A percentile compares a stretch with the other conserved stretches of the same genome.
Evolutionary conservation across 129 eudicot genomes (phyloP).

Genomic region (sunflower (Helianthus annuus)): DNA sequence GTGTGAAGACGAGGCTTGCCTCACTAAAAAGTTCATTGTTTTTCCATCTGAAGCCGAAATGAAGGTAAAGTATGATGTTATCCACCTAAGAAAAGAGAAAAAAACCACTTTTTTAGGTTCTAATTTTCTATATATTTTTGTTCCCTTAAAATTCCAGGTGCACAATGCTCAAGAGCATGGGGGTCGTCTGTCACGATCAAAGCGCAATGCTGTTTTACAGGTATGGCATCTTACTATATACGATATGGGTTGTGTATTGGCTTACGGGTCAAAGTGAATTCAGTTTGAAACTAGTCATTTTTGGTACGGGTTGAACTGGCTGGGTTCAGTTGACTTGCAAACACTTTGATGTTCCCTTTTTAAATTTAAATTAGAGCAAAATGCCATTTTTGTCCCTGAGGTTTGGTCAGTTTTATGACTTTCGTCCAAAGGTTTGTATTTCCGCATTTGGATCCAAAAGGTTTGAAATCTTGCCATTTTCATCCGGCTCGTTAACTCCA

Average conservation of each 20-base stretch:
- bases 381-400: no score
- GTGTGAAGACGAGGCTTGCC: slow-evolving; percentile 92
- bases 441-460: no score
- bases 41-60: slow-evolving; percentile 83
- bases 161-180: slow-evolving; percentile 95
- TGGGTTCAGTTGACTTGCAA: background rate
- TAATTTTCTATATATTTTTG: background rate
- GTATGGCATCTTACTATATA: slow-evolving; percentile 31
- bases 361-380: background rate
- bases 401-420: no score
- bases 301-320: background rate
- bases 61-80: slow-evolving; percentile 52
- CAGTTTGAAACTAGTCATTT: background rate
- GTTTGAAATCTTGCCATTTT: no score
- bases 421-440: no score
- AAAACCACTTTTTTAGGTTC: background rate
- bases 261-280: background rate
- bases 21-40: slow-evolving; percentile 76
- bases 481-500: no score
- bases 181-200: slow-evolving; percentile 85
- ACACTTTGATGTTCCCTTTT: background rate
- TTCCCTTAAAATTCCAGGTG: slow-evolving; percentile 48
- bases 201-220: slow-evolving; percentile 92
- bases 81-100: background rate
- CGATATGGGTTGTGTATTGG: background rate